Evolutionary conservation across 1,284 basidiomycete species (phyloP), one percentile per base, ranked within the genome.

Genomic region (Cutaneotrichosporon sp.): DNA sequence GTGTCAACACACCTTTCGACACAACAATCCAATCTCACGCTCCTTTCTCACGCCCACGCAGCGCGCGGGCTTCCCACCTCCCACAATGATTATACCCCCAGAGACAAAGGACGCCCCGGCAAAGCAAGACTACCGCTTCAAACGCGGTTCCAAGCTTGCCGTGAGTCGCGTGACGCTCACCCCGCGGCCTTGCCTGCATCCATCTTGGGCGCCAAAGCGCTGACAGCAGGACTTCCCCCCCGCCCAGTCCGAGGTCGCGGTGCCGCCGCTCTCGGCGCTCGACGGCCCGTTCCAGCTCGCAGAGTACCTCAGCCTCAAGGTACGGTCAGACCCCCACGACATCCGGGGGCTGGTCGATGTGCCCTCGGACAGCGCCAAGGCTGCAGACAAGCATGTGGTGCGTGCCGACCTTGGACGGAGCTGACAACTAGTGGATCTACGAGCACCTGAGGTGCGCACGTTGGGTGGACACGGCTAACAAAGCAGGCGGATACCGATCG

Each of bases 221-320:
- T 36, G 20, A 51, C 31, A 5, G 9, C 63, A 75, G 73, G 73
- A 73, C 13, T 58, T 72, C 9, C 71, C 69, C 1, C 69, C 69
- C 14, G 53, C 58, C 16, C 68, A 70, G 1, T 65, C 71, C 24
- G 62, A 59, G 60, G 67, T 65, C 10, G 55, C 68, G 2, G 67
- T 71, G 11, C 77, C 73, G 3, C 64, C 72, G 13, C 70, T 79
- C 20, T 68, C 72, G 20, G 66, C 65, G 7, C 68, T 95, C 25
- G 89, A 95, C 79, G 93, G 91, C 69, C 90, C 93, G 0, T 97
- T 97, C 76, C 92, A 95, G 76, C 84, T 97, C 3, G 93, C 97
- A 73, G 94, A 98, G 75, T 97, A 95, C 79, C 91, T 99, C 56
- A 88, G 91, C 0, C 83, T 92, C 38, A 86, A 95, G 66, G 90